Evolutionary conservation across 2,329 filamentous ascomycete species (phyloP), one percentile per base, ranked within the genome.

Genomic region (Zymoseptoria passerinii): DNA sequence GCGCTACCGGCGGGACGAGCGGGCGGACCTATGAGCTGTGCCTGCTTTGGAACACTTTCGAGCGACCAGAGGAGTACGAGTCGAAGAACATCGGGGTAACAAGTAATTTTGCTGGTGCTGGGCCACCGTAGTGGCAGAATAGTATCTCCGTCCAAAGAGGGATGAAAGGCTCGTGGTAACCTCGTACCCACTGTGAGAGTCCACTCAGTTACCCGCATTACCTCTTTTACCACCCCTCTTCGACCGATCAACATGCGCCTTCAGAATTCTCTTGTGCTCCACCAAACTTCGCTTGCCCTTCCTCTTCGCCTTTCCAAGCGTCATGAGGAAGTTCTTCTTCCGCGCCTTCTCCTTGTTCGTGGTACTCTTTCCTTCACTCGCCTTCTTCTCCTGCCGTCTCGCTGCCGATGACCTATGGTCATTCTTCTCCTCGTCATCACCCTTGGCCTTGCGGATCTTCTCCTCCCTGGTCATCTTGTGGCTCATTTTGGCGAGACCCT

Each of bases 251-350:
- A 92, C 81, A 74, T 97, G 92, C 2, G 85, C 88, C 72, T 83
- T 87, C 65, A 97, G 75, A 40, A 91, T 84, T 76, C 87, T 90
- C 70, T 83, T 84, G 63, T 90, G 91, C 76, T 96, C 87, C 10
- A 89, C 84, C 74, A 99, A 77, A 82, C 90, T 96, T 70, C 92
- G 83, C 86, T 96, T 96, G 70, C 94, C 88, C 81, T 97, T 99
- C 66, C 82, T 83, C 81, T 94, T 95, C 9, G 94, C 94, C 80
- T 99, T 97, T 59, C 92, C 90, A 60, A 99, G 77, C 48, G 92
- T 97, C 94, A 99, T 99, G 68, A 99, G 73, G 76, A 99, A 95
- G 75, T 99, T 99, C 88, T 99, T 99, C 82, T 90, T 90, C 66
- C 92, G 81, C 49, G 89, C 85, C 83, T 99, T 99, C 80, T 99